Evolutionary conservation across 1,284 basidiomycete genomes (phyloP).

Genomic region (Cutaneotrichosporon arboriforme): DNA sequence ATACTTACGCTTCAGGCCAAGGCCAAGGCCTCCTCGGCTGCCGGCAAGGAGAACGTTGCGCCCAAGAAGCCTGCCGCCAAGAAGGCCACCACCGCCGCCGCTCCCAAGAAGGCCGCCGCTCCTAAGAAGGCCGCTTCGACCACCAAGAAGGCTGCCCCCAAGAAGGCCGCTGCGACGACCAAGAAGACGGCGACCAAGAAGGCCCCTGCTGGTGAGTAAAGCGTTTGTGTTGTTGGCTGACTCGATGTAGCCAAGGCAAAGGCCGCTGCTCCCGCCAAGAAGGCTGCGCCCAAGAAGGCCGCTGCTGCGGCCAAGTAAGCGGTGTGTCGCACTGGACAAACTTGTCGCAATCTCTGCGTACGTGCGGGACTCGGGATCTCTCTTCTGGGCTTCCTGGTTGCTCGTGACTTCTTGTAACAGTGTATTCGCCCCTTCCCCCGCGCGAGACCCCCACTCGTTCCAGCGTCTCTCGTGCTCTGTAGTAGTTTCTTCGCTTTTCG

Average conservation of each 20-base stretch:
- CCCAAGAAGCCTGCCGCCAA: conserved; percentile 30
- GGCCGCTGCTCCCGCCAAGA: conserved; percentile 15
- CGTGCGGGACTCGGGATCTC: background rate
- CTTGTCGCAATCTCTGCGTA: background rate
- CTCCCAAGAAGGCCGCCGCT: conserved; percentile 40
- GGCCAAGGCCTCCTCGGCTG: conserved; percentile 23
- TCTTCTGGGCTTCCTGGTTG: conserved; percentile 2
- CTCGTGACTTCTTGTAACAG: background rate
- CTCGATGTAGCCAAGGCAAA: conserved; percentile 17
- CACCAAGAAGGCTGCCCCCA: conserved; percentile 21
- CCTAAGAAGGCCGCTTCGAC: conserved; percentile 23
- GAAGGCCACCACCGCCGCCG: conserved; percentile 13
- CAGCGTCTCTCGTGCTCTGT: background rate
- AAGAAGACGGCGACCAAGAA: conserved; percentile 31
- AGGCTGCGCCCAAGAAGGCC: conserved; percentile 49
- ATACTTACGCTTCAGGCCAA: conserved; percentile 1
- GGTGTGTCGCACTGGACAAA: background rate
- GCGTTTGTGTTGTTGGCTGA: background rate
- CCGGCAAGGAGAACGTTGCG: conserved; percentile 56
- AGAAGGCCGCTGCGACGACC: conserved; percentile 30
- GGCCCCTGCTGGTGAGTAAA: conserved; percentile 15
- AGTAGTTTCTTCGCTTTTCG: conserved; percentile 10
- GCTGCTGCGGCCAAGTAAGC: conserved; percentile 22
- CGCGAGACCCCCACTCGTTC: conserved; percentile 2
- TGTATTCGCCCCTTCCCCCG: background rate